Evolutionary conservation across 2,329 filamentous ascomycete species (phyloP).

Genomic region (Paraphaeosphaeria sporulosa): DNA sequence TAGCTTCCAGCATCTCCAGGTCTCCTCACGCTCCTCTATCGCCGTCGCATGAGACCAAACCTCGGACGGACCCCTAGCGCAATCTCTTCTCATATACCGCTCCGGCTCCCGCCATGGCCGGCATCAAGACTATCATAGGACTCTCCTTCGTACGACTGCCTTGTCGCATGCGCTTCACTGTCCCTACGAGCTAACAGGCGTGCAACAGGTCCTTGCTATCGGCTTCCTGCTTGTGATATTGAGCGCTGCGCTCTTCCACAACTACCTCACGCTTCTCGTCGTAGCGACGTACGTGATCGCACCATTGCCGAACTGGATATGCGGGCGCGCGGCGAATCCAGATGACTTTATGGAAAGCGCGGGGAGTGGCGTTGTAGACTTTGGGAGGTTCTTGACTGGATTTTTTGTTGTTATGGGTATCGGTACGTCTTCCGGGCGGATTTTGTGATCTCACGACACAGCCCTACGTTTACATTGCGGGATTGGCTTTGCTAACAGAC

Average conservation of each 20-base stretch:
- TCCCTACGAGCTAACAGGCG: conserved; percentile 13
- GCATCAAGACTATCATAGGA: conserved; percentile 98
- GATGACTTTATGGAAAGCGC: conserved; percentile 94
- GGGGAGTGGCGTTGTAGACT: conserved; percentile 85
- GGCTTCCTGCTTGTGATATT: conserved; percentile 99
- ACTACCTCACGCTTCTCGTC: conserved; percentile 93
- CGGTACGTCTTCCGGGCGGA: conserved; percentile 65
- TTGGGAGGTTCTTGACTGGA: conserved; percentile 92
- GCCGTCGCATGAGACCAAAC: conserved; percentile 1
- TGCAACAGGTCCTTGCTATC: conserved; percentile 82
- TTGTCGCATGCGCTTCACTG: background rate
- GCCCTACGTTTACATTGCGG: background rate
- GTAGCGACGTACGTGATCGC: conserved; percentile 95
- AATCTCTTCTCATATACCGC: background rate
- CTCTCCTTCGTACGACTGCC: conserved; percentile 82
- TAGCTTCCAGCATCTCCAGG: conserved; percentile 5
- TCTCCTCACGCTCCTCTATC: background rate
- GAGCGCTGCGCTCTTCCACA: conserved; percentile 91
- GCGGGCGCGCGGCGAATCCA: conserved; percentile 82
- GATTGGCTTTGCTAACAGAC: conserved; percentile 21
- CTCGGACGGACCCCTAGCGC: background rate
- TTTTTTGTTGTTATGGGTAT: conserved; percentile 98
- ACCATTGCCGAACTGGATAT: conserved; percentile 96
- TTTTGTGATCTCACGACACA: background rate
- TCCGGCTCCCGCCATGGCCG: conserved; percentile 67